A percentile compares a stretch with the other conserved stretches of the same genome.
Evolutionary conservation across 768 basidiomycete species (phyloP).

Genomic region (Mycena rebaudengoi): DNA sequence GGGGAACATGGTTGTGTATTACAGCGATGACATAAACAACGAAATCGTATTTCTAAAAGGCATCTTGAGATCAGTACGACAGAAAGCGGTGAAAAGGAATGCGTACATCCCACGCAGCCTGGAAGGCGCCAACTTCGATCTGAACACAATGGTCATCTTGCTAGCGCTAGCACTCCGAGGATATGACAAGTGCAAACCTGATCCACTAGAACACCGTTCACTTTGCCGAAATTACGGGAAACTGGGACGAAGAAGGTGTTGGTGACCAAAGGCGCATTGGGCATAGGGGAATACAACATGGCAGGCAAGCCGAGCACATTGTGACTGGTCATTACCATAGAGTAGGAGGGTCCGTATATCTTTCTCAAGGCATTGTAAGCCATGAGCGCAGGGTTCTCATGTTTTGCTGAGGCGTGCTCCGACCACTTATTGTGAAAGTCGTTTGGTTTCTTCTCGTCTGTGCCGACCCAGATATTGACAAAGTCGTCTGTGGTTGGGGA

Average conservation of each 20-base stretch:
- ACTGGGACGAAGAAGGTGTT: slow-evolving; percentile 59
- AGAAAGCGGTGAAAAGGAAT: neutral
- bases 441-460: slow-evolving; percentile 29
- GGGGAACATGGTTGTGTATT: too few species aligned
- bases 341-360: slow-evolving; percentile 70
- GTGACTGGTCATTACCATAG: slow-evolving; percentile 63
- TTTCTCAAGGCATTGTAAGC: slow-evolving; percentile 59
- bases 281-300: slow-evolving; percentile 51
- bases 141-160: slow-evolving; percentile 59
- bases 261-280: slow-evolving; percentile 59
- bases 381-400: slow-evolving; percentile 51
- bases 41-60: slow-evolving; percentile 62
- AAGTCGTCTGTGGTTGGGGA: slow-evolving; percentile 49
- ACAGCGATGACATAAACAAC: slow-evolving; percentile 62
- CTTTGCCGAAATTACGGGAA: slow-evolving; percentile 46
- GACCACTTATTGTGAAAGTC: slow-evolving; percentile 61
- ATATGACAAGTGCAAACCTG: too few species aligned
- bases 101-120: slow-evolving; percentile 66
- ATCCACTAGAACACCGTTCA: slow-evolving; percentile 66
- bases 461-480: slow-evolving; percentile 53
- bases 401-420: slow-evolving; percentile 57
- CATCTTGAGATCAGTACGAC: neutral
- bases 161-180: too few species aligned
- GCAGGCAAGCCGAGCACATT: slow-evolving; percentile 62
- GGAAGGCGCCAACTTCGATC: slow-evolving; percentile 65